Evolutionary conservation across 2,329 filamentous ascomycete species (phyloP).

Genomic region (Pseudocercospora crystallina): DNA sequence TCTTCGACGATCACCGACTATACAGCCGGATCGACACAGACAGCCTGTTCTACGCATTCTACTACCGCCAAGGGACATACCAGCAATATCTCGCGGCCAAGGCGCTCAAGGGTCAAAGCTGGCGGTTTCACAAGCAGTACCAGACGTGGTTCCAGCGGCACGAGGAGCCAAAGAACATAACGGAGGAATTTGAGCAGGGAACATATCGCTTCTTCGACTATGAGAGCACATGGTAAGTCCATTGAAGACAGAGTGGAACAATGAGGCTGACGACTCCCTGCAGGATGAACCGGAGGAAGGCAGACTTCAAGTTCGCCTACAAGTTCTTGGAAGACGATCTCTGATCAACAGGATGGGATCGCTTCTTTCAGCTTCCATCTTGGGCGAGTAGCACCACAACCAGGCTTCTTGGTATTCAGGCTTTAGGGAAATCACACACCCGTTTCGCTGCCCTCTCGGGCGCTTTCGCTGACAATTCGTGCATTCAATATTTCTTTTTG

Average conservation of each 20-base stretch:
- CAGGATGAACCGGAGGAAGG: conserved; percentile 98
- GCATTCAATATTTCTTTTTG: background rate
- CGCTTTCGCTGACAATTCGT: background rate
- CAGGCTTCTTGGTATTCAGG: conserved; percentile 14
- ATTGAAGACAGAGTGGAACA: conserved; percentile 10
- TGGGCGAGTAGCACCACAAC: conserved; percentile 23
- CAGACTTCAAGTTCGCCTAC: conserved; percentile 97
- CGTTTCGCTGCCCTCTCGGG: conserved; percentile 6
- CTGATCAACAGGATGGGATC: conserved; percentile 40
- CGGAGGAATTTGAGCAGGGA: conserved; percentile 97
- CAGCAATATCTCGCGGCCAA: conserved; percentile 95
- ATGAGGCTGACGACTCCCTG: conserved; percentile 15
- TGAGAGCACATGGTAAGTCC: conserved; percentile 89
- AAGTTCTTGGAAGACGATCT: conserved; percentile 86
- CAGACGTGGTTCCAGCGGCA: conserved; percentile 99
- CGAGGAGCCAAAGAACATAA: conserved; percentile 97
- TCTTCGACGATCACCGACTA: conserved; percentile 86
- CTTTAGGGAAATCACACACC: conserved; percentile 10
- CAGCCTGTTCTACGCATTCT: conserved; percentile 97
- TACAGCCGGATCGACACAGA: conserved; percentile 92
- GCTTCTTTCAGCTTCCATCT: conserved; percentile 48
- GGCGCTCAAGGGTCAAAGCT: conserved; percentile 96
- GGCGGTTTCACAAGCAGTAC: conserved; percentile 99
- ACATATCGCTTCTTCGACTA: conserved; percentile 99
- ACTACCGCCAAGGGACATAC: conserved; percentile 94